Evolutionary conservation across 2,329 filamentous ascomycete species (phyloP), one percentile per base, ranked within the genome.

Genomic region (Talaromyces verruculosus): DNA sequence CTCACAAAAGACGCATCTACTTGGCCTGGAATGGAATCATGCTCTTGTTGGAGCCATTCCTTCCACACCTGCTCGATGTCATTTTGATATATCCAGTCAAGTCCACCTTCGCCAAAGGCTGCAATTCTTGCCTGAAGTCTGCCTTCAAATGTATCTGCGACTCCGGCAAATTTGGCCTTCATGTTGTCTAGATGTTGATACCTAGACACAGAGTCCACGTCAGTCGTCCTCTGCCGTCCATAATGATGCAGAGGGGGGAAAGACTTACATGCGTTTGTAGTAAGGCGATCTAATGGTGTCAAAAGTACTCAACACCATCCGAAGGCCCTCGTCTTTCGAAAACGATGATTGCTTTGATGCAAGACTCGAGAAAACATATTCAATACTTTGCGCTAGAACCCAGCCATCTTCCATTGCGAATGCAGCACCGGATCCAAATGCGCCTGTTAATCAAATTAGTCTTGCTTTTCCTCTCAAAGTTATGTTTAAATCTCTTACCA

Each of bases 371-470:
- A 63, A 59, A 5, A 69, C 68, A 39, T 72, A 63, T n/a, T 72
- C 69, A 43, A 76, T 69, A 10, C 77, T 72, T 66, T 73, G 73
- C 15, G 78, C 77, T 1, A 81, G 71, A n/a, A 81, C 75, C 77
- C 77, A 82, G 7, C 77, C 78, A 69, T 82, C 80, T 67, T 82
- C 67, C 41, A 72, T n/a, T 3, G 67, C 66, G 63, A 71, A 68
- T 37, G 65, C 67, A 1, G 69, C 81, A 0, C 81, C 81, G 3
- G 80, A 81, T 0, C 81, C 81, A 68, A 81, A 81, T 0, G 78
- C 79, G 2, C 78, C 78, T 72, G 33, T 2, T 19, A 2, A 30
- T 19, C 30, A 8, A 5, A 19, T 60, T 37, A 45, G 57, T 10
- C 2, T 15, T 15, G 19, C 5, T 5, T 30, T 1, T 43, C 1